A percentile compares a stretch with the other conserved stretches of the same genome.
Conservation (phyloP, 352 stramenopile genomes). For the Plasmopara viticola region DNA sequence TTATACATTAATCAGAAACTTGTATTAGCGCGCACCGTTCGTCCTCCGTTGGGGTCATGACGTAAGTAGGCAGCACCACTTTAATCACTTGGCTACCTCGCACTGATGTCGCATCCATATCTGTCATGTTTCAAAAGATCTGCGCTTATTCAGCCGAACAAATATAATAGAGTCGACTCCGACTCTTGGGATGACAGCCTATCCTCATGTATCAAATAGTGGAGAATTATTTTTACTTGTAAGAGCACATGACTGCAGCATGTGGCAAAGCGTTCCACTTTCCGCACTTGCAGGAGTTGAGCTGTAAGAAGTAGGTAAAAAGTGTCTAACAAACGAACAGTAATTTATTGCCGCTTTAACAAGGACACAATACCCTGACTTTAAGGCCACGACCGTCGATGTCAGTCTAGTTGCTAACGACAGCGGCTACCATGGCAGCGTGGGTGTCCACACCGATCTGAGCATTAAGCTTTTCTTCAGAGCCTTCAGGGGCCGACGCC, state of each 20-base stretch:
- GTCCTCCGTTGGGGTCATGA: constrained; percentile 77
- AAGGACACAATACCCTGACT: constrained; percentile 1
- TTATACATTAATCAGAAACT: neutral
- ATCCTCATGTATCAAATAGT: no score
- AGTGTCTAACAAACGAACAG: constrained; percentile 1
- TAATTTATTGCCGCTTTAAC: constrained; percentile 29
- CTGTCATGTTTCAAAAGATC: constrained; percentile 42
- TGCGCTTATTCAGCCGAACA: constrained; percentile 17
- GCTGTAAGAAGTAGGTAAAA: no score
- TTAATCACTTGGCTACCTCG: constrained; percentile 66
- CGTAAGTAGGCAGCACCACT: constrained; percentile 77
- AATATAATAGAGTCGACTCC: neutral
- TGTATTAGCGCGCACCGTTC: constrained; percentile 36
- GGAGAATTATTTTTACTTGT: no score
- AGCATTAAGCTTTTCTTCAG: constrained; percentile 88
- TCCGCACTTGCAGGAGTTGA: neutral
- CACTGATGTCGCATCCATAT: constrained; percentile 32
- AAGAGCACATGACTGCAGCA: no score
- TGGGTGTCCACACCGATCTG: constrained; percentile 96
- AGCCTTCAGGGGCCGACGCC: constrained; percentile 76
- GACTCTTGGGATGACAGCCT: neutral
- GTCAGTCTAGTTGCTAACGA: constrained; percentile 59
- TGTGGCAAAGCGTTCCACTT: neutral
- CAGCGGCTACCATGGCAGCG: constrained; percentile 86
- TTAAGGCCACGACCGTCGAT: constrained; percentile 1